These are phyloP conservation scores for Zoysia pacifica DNA, from an alignment of 176 grass and related monocot genomes.

Conservation along the genomic window DNA sequence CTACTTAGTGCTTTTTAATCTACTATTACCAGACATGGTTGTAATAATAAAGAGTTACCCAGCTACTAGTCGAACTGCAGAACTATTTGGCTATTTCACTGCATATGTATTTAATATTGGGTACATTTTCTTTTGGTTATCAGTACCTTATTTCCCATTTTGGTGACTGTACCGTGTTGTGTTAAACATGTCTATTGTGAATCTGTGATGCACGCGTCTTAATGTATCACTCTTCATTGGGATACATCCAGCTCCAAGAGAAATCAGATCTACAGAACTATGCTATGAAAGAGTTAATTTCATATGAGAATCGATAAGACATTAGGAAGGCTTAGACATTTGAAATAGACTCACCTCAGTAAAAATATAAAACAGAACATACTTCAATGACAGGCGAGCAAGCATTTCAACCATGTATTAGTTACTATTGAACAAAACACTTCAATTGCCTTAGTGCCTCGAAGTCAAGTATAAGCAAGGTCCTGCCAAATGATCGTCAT, in stretches of 20 bases:
- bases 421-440: slow-evolving; percentile 14
- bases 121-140: slow-evolving; percentile 32
- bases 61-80: slow-evolving; percentile 54
- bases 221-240: neutral
- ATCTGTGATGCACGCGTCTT: slow-evolving; percentile 14
- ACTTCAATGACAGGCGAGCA: neutral
- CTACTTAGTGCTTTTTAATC: slow-evolving; percentile 49
- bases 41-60: slow-evolving; percentile 84
- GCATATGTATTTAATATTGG: slow-evolving; percentile 45
- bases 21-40: slow-evolving; percentile 68
- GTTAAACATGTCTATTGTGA: slow-evolving; percentile 27
- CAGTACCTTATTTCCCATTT: slow-evolving; percentile 43
- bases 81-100: slow-evolving; percentile 49
- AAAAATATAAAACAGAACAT: slow-evolving; percentile 17
- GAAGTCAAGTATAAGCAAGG: slow-evolving; percentile 11
- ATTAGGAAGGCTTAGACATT: neutral
- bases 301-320: neutral
- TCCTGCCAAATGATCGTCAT: neutral
- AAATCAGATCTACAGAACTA: neutral
- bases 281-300: neutral
- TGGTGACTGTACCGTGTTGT: slow-evolving; percentile 37
- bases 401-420: neutral
- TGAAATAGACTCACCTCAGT: slow-evolving; percentile 1
- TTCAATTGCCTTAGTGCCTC: neutral
- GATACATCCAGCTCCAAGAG: neutral